These are phyloP conservation scores for Malus sylvestris DNA, from an alignment of 306 rosid species.

Conservation along the genomic window DNA sequence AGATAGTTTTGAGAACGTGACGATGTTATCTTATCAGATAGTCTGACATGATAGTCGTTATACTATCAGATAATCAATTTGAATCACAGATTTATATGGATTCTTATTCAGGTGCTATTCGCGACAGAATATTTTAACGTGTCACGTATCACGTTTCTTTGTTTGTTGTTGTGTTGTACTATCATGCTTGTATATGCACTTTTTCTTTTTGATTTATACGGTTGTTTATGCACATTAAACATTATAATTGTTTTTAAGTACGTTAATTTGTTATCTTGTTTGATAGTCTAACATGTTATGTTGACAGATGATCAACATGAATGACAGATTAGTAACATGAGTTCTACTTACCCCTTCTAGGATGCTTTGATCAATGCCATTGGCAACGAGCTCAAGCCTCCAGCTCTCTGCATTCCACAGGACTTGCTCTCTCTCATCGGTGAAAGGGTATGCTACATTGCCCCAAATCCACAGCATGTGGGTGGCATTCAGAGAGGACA, in stretches of 20 bases:
- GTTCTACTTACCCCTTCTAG: slow-evolving; percentile 37
- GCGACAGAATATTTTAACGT: too few species aligned
- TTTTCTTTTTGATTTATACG: too few species aligned
- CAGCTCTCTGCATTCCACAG: slow-evolving; percentile 65
- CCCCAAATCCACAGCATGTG: slow-evolving; percentile 92
- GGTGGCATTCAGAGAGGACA: slow-evolving; percentile 55
- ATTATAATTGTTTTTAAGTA: too few species aligned
- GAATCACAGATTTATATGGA: too few species aligned
- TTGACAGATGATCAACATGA: too few species aligned
- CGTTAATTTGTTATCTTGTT: background rate
- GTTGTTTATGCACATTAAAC: too few species aligned
- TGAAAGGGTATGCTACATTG: slow-evolving; percentile 68
- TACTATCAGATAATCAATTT: background rate
- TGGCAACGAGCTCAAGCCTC: slow-evolving; percentile 61
- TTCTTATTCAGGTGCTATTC: background rate
- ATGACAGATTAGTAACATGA: background rate
- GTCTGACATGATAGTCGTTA: background rate
- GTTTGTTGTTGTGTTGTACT: too few species aligned
- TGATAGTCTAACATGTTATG: too few species aligned
- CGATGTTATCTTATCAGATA: background rate
- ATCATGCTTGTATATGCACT: too few species aligned
- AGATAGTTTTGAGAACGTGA: background rate
- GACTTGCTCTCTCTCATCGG: slow-evolving; percentile 50
- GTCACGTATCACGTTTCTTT: too few species aligned
- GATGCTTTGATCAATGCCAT: slow-evolving; percentile 45